Conservation (phyloP, 2,329 filamentous ascomycete species). For the Ophiocordyceps sinensis region DNA sequence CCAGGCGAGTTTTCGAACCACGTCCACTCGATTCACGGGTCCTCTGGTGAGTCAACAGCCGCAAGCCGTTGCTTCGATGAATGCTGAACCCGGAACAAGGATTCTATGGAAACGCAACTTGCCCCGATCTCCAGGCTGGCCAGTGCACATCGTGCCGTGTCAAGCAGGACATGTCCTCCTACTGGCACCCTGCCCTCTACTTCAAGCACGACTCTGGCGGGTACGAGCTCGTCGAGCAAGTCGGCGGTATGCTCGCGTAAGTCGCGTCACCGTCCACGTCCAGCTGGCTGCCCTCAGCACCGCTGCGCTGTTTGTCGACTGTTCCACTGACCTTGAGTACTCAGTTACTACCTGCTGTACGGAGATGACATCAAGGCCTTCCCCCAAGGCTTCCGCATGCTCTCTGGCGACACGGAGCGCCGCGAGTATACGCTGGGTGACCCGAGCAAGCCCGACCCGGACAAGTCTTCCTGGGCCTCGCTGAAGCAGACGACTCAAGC, state of each 20-base stretch:
- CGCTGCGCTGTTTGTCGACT: background rate
- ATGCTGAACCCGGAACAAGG: background rate
- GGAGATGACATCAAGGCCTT: conserved; percentile 54
- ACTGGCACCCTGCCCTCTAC: conserved; percentile 72
- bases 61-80: too few species aligned
- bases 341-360: conserved; percentile 73
- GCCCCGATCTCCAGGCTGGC: conserved; percentile 40
- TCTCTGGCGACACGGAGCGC: conserved; percentile 56
- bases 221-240: conserved; percentile 54
- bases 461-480: conserved; percentile 54
- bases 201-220: conserved; percentile 57
- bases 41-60: conserved; percentile 45
- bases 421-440: conserved; percentile 58
- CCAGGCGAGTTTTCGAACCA: conserved; percentile 47
- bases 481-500: conserved; percentile 50
- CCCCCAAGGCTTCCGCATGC: conserved; percentile 65
- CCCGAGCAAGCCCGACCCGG: conserved; percentile 46
- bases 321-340: background rate
- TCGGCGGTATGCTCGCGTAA: conserved; percentile 76
- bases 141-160: conserved; percentile 73
- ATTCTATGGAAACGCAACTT: conserved; percentile 26
- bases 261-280: conserved; percentile 18
- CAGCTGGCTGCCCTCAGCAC: too few species aligned
- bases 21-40: conserved; percentile 63
- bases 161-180: conserved; percentile 70